Conservation (phyloP, 495 filamentous ascomycete genomes). For the Immersiella caudata region DNA sequence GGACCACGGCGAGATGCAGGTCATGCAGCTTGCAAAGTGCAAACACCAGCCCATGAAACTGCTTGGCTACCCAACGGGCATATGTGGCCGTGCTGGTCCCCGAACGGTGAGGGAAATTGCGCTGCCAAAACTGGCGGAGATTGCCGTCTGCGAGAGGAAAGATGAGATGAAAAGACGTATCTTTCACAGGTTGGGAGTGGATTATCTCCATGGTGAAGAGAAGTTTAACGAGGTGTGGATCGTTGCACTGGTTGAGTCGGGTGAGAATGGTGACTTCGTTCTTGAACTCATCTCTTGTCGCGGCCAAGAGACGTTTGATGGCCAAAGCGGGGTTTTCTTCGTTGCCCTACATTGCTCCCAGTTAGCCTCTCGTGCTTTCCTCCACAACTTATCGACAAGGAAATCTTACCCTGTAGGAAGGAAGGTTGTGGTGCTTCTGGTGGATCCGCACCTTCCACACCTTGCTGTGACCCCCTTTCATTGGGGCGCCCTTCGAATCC, state of each 20-base stretch:
- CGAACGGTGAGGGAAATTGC: neutral
- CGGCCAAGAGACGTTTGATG: constrained; percentile 9
- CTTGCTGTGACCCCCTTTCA: neutral
- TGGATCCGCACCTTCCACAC: constrained; percentile 12
- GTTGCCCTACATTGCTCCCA: neutral
- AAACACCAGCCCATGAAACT: constrained; percentile 5
- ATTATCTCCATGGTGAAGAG: constrained; percentile 20
- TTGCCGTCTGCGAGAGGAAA: constrained; percentile 18
- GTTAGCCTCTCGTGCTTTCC: neutral
- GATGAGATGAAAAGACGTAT: constrained; percentile 13
- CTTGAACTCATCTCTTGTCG: neutral
- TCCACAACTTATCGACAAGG: neutral
- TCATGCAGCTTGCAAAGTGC: constrained; percentile 20
- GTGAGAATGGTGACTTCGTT: constrained; percentile 20
- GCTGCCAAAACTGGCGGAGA: constrained; percentile 12
- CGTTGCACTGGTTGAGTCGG: constrained; percentile 9
- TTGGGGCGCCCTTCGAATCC: too few species aligned
- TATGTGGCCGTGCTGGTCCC: neutral
- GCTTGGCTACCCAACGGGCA: constrained; percentile 4
- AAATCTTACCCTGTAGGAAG: constrained; percentile 7
- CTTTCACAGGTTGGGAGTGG: neutral
- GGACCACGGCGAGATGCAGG: neutral
- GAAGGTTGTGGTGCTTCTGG: constrained; percentile 6
- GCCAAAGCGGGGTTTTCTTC: constrained; percentile 3
- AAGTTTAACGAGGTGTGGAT: constrained; percentile 20